Base-by-base conservation (phyloP, 2,329 filamentous ascomycete genomes). In the Alternaria arborescens region DNA sequence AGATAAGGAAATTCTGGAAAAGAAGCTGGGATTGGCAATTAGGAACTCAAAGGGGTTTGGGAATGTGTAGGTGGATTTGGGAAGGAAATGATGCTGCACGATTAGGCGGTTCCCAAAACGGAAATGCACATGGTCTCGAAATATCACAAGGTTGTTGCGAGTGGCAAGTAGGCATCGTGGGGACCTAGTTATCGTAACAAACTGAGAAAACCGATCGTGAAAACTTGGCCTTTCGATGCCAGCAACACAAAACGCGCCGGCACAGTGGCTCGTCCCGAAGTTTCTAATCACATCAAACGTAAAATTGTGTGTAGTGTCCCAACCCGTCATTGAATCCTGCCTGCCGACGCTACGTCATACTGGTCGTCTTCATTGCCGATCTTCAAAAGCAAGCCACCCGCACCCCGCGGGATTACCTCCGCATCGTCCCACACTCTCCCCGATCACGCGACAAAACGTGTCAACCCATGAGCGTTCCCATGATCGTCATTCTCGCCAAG, bases 11-110 rank as follows among this genome's bases (percentile, higher is more conserved):
- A 87, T 91, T 36, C 76, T 99, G 73, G 85, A 85, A 75, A 84
- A 89, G 79, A 92, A 94, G 72, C 79, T 99, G 72, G 85, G 83
- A n/a, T 88, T 96, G 84, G 95, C 95, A 53, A 82, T 99, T 73
- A 88, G 94, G 79, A 95, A 97, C 78, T 88, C 91, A 8, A 89
- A 91, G 73, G 94, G 95, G 0, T 98, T 98, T 81, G 95, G 94
- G 8, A 67, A 74, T 26, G 70, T 72, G 10, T 78, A 62, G 64
- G 10, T 14, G 40, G 18, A 11, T 30, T 5, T 30, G 11, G 10
- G 11, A 3, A 41, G 6, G n/a, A 14, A 7, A 41, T 12, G 10
- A 22, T 18, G 18, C 10, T 22, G 4, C 5, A 22, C 18, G 11
- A 3, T 12, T 3, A 6, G 18, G 4, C 3, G 12, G 18, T 22